Evolutionary conservation across 2,329 filamentous ascomycete species (phyloP), one percentile per base, ranked within the genome.

Genomic region (Ceratocystiopsis brevicomis): DNA sequence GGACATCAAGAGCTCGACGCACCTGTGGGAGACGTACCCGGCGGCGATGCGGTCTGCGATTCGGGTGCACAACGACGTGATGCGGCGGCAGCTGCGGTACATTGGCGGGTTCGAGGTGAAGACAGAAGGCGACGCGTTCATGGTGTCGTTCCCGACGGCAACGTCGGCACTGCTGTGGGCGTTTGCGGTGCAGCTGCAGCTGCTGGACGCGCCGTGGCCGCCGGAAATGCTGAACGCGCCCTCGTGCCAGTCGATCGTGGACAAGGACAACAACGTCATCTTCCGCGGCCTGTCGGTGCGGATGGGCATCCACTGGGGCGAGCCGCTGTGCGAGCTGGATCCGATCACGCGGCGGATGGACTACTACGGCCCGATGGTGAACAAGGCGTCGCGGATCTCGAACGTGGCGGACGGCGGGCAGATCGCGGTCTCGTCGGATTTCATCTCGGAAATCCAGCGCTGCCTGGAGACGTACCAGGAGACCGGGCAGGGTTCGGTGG

Each of bases 331-430:
- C 57, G 90, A 98, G 60, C 81, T 81, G 40, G 90, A 98, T 59
- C 90, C 90, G 0, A 87, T 98, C 41, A 98, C 90, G 1, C 81
- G 87, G 45, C 85, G 90, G 49, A 98, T 98, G 90, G 90, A 98
- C 55, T 98, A 98, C 63, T 98, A 96, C 57, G 90, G 90, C 0
- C 90, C 90, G 14, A 98, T 98, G 86, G 90, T 98, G 54, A 98
- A 98, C 62, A 87, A 92, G 56, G 85, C 90, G 1, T 81, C 90
- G 15, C 81, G 90, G 63, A 93, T 98, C 50, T 90, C 85, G 8
- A 81, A 84, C 18, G 87, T 94, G 38, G 90, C 90, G 34, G 90
- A 98, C 57, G 90, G 90, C 48, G 90, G 90, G 1, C 88, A 98
- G 58, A 95, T 96, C 50, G 90, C 88, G 0, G 90, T 96, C 2